Evolutionary conservation across 495 filamentous ascomycete genomes (phyloP).

Genomic region (Symbiotaphrina buchneri): DNA sequence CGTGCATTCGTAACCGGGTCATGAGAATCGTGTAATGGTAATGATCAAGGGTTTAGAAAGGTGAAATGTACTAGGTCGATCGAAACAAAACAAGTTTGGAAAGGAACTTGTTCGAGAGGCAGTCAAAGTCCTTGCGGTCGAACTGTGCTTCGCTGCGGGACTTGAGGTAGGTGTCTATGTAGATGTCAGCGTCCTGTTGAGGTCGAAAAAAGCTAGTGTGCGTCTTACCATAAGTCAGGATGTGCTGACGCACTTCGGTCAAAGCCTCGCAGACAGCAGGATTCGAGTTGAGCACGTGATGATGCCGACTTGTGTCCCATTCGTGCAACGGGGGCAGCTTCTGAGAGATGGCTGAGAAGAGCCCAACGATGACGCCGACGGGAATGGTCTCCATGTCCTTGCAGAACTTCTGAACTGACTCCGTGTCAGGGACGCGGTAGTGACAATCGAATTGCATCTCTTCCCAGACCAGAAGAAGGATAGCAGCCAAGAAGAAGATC

Average conservation of each 20-base stretch:
- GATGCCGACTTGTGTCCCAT: slow-evolving; percentile 78
- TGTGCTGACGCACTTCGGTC: slow-evolving; percentile 78
- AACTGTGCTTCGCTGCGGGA: slow-evolving; percentile 42
- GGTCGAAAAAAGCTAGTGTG: neutral
- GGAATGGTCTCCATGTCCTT: slow-evolving; percentile 83
- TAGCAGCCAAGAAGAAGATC: slow-evolving; percentile 83
- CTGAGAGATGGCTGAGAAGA: slow-evolving; percentile 90
- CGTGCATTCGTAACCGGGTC: too few relatives aligned
- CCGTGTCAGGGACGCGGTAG: slow-evolving; percentile 66
- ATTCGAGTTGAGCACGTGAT: slow-evolving; percentile 70
- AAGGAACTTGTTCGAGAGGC: slow-evolving; percentile 81
- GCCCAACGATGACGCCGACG: slow-evolving; percentile 79
- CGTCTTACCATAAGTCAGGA: slow-evolving; percentile 65
- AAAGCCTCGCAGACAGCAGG: slow-evolving; percentile 76
- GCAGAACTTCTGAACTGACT: slow-evolving; percentile 78
- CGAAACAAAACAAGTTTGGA: slow-evolving; percentile 57
- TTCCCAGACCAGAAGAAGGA: slow-evolving; percentile 82
- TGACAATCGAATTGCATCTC: slow-evolving; percentile 95
- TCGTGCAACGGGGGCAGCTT: slow-evolving; percentile 76
- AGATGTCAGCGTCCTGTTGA: neutral
- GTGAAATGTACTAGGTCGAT: too few relatives aligned
- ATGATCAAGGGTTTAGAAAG: too few relatives aligned
- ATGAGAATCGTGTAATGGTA: too few relatives aligned
- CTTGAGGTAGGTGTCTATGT: slow-evolving; percentile 28
- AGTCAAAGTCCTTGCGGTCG: slow-evolving; percentile 78